Conservation (phyloP, 208 protist species). For the Kentomonas sorsogonicus region DNA sequence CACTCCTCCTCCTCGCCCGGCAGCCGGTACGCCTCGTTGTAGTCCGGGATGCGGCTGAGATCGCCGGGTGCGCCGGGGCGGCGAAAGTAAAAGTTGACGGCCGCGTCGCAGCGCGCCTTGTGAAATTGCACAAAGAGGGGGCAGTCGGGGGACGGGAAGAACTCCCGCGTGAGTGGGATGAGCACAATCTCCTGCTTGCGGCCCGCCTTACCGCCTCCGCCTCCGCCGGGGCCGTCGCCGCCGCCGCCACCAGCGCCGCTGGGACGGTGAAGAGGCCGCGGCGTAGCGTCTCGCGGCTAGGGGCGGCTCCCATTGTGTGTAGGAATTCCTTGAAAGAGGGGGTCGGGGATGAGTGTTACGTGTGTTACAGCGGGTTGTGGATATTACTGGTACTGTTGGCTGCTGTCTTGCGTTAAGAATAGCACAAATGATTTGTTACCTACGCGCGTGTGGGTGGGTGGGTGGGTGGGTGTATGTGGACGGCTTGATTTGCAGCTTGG, state of each 20-base stretch:
- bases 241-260: slow-evolving; percentile 25
- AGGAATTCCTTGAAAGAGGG: too few species aligned
- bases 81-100: slow-evolving; percentile 84
- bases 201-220: not conserved
- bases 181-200: slow-evolving; percentile 61
- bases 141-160: slow-evolving; percentile 71
- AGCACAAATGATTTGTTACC: too few species aligned
- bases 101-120: slow-evolving; percentile 67
- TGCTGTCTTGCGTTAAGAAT: too few species aligned
- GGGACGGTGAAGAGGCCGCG: slow-evolving; percentile 50
- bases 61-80: slow-evolving; percentile 65
- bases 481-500: too few species aligned
- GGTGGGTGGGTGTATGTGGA: slow-evolving; percentile 6
- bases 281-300: slow-evolving; percentile 63
- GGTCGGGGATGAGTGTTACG: too few species aligned
- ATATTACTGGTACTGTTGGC: too few species aligned
- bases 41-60: slow-evolving; percentile 68
- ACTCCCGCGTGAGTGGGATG: slow-evolving; percentile 73
- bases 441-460: not conserved
- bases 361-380: too few species aligned
- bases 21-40: slow-evolving; percentile 24
- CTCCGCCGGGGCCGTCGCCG: not conserved
- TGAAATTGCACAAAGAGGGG: slow-evolving; percentile 81
- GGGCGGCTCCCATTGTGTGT: slow-evolving; percentile 55
- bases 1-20: slow-evolving; percentile 19